A percentile compares a stretch with the other conserved stretches of the same genome.
Conservation (phyloP, 2,329 filamentous ascomycete species). For the Colletotrichum australisinense region DNA sequence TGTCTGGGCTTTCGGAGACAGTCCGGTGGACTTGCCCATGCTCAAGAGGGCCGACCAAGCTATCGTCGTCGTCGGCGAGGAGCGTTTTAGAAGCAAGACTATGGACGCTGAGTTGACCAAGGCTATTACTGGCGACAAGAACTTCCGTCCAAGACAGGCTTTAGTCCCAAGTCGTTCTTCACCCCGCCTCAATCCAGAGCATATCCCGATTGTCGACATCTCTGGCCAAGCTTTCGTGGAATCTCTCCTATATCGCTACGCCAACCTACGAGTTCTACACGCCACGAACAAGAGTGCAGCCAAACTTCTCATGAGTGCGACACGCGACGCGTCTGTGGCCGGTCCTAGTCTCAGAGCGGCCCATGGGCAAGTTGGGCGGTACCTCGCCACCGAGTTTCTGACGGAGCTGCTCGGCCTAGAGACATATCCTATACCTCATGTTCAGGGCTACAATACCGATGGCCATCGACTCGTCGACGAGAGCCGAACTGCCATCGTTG, state of each 20-base stretch:
- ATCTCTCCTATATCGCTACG: conserved; percentile 26
- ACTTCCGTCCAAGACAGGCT: conserved; percentile 57
- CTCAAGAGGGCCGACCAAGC: conserved; percentile 62
- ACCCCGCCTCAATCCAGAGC: conserved; percentile 54
- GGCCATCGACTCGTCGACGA: conserved; percentile 65
- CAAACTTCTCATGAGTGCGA: conserved; percentile 63
- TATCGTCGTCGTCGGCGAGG: conserved; percentile 65
- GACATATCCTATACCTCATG: conserved; percentile 58
- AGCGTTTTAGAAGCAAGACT: conserved; percentile 56
- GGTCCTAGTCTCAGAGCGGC: conserved; percentile 60
- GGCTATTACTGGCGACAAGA: conserved; percentile 51
- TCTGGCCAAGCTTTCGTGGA: conserved; percentile 40
- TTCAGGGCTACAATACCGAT: conserved; percentile 56
- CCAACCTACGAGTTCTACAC: conserved; percentile 45
- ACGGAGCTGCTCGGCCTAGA: conserved; percentile 61
- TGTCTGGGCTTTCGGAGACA: conserved; percentile 72
- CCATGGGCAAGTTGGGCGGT: conserved; percentile 62
- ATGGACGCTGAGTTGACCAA: conserved; percentile 61
- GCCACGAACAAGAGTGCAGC: conserved; percentile 57
- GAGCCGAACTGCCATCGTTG: conserved; percentile 55
- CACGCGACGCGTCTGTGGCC: conserved; percentile 57
- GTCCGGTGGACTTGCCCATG: conserved; percentile 69
- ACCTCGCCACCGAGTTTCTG: conserved; percentile 63
- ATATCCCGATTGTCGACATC: conserved; percentile 53
- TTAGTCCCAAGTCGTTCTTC: conserved; percentile 53